Percentiles rank a stretch among this genome's conserved stretches.
These are phyloP conservation scores for Astrothelium subdiscretum DNA, from an alignment of 495 filamentous ascomycete genomes.

Conservation along the genomic window DNA sequence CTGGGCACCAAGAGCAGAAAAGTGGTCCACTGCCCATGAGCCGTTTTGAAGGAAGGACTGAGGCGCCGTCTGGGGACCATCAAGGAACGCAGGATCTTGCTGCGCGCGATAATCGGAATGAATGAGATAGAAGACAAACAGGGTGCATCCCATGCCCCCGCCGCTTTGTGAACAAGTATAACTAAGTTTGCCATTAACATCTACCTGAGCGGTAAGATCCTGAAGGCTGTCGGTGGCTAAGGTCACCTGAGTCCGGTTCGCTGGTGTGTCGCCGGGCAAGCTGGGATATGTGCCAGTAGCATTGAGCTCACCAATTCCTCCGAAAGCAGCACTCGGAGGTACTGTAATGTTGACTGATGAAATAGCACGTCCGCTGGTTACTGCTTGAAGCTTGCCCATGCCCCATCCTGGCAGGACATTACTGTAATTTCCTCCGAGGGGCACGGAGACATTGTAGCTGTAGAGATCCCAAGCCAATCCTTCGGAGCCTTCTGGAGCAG, in stretches of 20 bases:
- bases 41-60: conserved; percentile 31
- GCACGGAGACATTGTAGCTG: conserved; percentile 20
- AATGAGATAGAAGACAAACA: conserved; percentile 10
- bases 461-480: conserved; percentile 32
- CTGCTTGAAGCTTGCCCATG: not conserved
- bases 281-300: not conserved
- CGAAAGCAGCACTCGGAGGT: not conserved
- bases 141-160: conserved; percentile 1
- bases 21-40: conserved; percentile 41
- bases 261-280: not conserved
- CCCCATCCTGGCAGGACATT: conserved; percentile 33
- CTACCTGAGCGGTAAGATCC: conserved; percentile 9
- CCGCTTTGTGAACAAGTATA: not conserved
- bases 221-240: not conserved
- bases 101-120: conserved; percentile 10
- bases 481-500: conserved; percentile 22
- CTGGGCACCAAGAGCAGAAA: conserved; percentile 33
- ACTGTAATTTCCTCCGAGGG: conserved; percentile 21
- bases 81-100: conserved; percentile 3
- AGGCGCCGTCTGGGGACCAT: conserved; percentile 7
- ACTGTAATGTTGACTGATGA: not conserved
- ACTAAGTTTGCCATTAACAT: not conserved
- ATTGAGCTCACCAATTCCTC: not conserved
- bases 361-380: not conserved
- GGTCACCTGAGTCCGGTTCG: not conserved